These are phyloP conservation scores for Solanum piurae DNA, from an alignment of 257 asterid genomes.

Conservation along the genomic window DNA sequence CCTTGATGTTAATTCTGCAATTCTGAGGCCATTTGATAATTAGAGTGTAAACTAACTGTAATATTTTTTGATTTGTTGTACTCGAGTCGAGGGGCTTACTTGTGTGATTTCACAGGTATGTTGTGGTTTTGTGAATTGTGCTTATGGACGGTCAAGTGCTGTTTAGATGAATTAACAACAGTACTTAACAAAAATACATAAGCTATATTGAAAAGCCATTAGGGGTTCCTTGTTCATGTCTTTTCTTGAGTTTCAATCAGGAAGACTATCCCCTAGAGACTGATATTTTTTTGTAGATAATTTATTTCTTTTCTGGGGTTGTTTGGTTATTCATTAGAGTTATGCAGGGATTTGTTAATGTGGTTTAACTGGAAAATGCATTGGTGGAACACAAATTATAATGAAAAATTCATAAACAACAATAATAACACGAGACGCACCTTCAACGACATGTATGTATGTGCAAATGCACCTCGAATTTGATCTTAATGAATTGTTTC, in stretches of 20 bases:
- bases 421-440: neutral
- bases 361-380: no score
- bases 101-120: no score
- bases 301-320: neutral
- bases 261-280: neutral
- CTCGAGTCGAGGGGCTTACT: no score
- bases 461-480: neutral
- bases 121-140: neutral
- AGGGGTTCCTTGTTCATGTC: neutral
- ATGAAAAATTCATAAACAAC: neutral
- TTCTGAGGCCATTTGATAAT: slow-evolving; percentile 46
- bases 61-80: no score
- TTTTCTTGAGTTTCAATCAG: neutral
- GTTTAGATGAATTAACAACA: neutral
- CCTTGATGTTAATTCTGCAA: slow-evolving; percentile 60
- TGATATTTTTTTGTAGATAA: neutral
- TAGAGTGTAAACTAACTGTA: no score
- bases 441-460: neutral
- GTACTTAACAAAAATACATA: neutral
- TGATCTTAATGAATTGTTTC: neutral
- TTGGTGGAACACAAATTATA: neutral
- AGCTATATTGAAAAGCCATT: neutral
- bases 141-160: slow-evolving; percentile 2
- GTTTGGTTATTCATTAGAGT: neutral
- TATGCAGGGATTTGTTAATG: rapidly evolving